Evolutionary conservation across 495 filamentous ascomycete species (phyloP), one percentile per base, ranked within the genome.

Genomic region (Xylaria curta): DNA sequence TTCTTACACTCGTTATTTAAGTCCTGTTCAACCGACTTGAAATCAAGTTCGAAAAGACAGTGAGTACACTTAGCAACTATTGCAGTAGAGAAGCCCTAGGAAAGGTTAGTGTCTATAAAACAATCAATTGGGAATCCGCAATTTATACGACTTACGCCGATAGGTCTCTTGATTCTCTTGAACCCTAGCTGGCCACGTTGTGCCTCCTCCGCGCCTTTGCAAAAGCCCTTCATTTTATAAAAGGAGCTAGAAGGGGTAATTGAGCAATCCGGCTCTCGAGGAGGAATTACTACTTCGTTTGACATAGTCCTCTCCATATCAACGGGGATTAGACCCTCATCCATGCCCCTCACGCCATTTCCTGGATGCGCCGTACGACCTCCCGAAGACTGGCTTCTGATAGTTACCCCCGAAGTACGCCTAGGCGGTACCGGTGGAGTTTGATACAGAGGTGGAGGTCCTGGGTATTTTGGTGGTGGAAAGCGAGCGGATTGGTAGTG

Each of bases 141-240:
- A 1, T 47, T 10, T 69, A 4, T 28, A 62, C 69, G 68, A 75
- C 73, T 77, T 73, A 75, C 71, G 65, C 78, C 68, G 54, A 79
- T 74, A 44, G 77, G 77, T 68, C 81, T 75, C 66, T 78, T 81
- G 38, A 78, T 75, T 47, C 78, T 80, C 72, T 81, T 82, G 56
- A 82, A 80, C 24, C 82, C 82, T 17, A 78, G 59, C 3, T 77
- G 76, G 15, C 81, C 79, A 28, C 75, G 76, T 40, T 80, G 73
- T 15, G 78, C 75, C 31, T 81, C 81, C 40, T 77, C 80, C 10
- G 82, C 81, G 4, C 82, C 82, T n/a, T 80, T 80, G 51, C 82
- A 85, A 72, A 85, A 82, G 19, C 81, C 81, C 49, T 85, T 85
- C 17, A 78, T 56, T 69, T 78, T 79, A 40, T 82, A 79, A 71